These are phyloP conservation scores for Venturia pyrina DNA, from an alignment of 2,329 filamentous ascomycete genomes.

Conservation along the genomic window DNA sequence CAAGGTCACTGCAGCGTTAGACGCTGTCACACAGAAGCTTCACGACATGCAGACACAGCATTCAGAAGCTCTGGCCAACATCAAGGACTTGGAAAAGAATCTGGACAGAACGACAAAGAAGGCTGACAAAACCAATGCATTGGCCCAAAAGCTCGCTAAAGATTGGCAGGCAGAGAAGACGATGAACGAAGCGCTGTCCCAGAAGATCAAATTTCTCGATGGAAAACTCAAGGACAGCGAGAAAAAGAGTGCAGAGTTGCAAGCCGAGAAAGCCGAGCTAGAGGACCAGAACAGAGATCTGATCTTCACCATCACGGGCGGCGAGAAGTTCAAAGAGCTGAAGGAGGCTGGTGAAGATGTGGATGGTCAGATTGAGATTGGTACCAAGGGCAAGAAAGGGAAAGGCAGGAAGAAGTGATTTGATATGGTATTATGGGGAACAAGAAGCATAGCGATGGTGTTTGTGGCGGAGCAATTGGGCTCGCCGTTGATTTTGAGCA, in stretches of 20 bases:
- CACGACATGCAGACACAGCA: conserved; percentile 45
- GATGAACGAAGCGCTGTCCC: conserved; percentile 70
- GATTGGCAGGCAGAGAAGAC: conserved; percentile 79
- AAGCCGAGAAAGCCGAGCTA: conserved; percentile 56
- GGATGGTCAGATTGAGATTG: conserved; percentile 53
- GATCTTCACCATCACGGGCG: conserved; percentile 75
- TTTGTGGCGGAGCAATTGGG: neutral
- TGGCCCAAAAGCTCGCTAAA: conserved; percentile 66
- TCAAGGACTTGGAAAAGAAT: conserved; percentile 64
- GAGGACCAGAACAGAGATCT: conserved; percentile 81
- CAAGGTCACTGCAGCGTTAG: conserved; percentile 43
- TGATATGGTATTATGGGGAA: neutral
- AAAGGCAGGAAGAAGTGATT: conserved; percentile 33
- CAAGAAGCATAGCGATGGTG: neutral
- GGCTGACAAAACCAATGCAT: conserved; percentile 60
- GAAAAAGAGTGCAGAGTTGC: conserved; percentile 30
- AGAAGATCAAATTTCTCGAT: conserved; percentile 63
- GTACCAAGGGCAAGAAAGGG: conserved; percentile 44
- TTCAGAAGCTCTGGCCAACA: conserved; percentile 39
- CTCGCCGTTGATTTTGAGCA: neutral
- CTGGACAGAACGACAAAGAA: conserved; percentile 57
- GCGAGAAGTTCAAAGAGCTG: conserved; percentile 63
- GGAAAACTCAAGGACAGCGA: conserved; percentile 48
- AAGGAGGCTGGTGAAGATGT: conserved; percentile 61
- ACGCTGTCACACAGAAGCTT: conserved; percentile 42